Evolutionary conservation across 2,329 filamentous ascomycete species (phyloP), one percentile per base, ranked within the genome.

Genomic region (Monilinia polystroma): DNA sequence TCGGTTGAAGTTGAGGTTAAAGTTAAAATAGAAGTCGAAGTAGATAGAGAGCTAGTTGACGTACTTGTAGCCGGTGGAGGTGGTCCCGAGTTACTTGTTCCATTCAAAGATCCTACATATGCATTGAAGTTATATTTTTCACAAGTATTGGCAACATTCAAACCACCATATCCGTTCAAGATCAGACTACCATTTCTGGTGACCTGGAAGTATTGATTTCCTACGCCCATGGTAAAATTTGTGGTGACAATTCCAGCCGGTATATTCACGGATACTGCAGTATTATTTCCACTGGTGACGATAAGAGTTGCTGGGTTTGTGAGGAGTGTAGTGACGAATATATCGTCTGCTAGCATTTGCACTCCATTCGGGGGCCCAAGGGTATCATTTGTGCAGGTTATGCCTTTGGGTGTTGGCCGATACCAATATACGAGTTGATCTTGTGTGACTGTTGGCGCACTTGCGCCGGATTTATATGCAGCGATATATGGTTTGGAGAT

Each of bases 391-490:
- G 70, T 72, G 59, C 75, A 77, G 1, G 68, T 68, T 4, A 73
- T 69, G 1, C 60, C 71, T 64, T 75, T 75, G 1, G 75, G 75
- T 3, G 74, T 76, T 1, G 75, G 75, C 10, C 75, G 69, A 57
- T 77, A 77, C 75, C 75, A 77, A 66, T 76, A 77, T 1, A 77
- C 74, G 3, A 76, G 51, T 53, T 75, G 70, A 20, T 77, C 75
- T 59, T 68, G 32, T 6, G 66, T 59, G 12, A 71, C 59, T 14
- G 68, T 68, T 16, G 68, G 70, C 10, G 67, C 14, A 56, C 53
- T 68, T 14, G 58, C 66, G 14, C 69, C 69, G 12, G 67, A 49
- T 59, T 71, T 71, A 62, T 71, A 71, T 29, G 69, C 68, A 47
- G 66, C 69, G 20, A 71, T 71, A 23, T 70, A 70, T 32, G 69